phyloP scores from a whole-genome alignment of 768 basidiomycete genomes.

The Mycena maculata region DNA sequence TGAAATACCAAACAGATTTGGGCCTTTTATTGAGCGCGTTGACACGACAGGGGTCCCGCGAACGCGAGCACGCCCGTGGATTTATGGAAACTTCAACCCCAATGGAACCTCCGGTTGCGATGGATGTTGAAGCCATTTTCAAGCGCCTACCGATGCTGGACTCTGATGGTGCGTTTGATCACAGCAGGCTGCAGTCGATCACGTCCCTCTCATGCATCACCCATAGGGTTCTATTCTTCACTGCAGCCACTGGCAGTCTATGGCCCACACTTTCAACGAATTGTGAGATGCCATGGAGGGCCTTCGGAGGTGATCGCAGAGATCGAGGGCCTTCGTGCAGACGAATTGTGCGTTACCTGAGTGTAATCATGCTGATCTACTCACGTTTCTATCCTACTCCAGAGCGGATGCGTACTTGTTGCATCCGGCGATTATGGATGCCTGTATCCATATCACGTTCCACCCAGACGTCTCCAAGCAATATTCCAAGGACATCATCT shows the following conservation, averaged over 20 bases:
- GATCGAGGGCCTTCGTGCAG: background rate
- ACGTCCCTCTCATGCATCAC: background rate
- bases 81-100: conserved; percentile 12
- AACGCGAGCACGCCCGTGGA: conserved; percentile 17
- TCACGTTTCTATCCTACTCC: background rate
- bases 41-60: background rate
- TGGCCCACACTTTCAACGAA: conserved; percentile 12
- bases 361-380: background rate
- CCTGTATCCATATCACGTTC: conserved; percentile 1
- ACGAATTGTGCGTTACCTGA: background rate
- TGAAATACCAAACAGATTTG: background rate
- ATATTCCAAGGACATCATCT: conserved; percentile 8
- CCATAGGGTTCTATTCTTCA: conserved; percentile 5
- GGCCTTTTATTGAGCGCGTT: background rate
- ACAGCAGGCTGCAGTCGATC: too few relatives aligned
- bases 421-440: conserved; percentile 13
- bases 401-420: background rate
- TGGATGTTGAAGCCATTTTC: too few relatives aligned
- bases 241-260: conserved; percentile 2
- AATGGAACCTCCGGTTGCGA: too few relatives aligned
- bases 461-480: conserved; percentile 2
- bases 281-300: conserved; percentile 17
- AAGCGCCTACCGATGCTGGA: background rate
- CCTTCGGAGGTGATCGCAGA: conserved; percentile 15
- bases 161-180: too few relatives aligned